Base-by-base conservation (phyloP, 2,329 filamentous ascomycete species). In the Chrysoporthe cubensis region DNA sequence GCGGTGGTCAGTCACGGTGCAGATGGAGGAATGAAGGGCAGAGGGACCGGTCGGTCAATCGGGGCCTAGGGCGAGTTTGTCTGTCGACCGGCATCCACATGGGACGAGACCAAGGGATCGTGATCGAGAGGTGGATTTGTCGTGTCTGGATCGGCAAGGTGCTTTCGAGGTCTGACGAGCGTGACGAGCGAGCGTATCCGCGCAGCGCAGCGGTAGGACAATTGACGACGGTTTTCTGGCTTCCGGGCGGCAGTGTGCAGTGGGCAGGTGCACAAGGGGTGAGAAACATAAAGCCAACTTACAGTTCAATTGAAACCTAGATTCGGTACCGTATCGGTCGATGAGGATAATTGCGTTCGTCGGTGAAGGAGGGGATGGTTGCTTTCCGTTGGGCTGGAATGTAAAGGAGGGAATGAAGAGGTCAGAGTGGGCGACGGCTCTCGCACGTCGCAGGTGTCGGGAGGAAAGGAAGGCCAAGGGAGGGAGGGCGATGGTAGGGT, bases 401-500 rank as follows among this genome's bases (percentile, higher is more conserved):
- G 68, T 64, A 70, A 70, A 68, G 68, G 62, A 70, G 66, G 66
- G 68, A 70, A 70, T 66, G 67, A 69, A 57, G 67, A 69, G 44
- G 67, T 64, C 64, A 57, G 54, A 57, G 34, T 40, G 59, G 68
- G 34, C 64, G 64, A 66, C 67, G 52, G 34, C 46, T 59, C 57
- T 60, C 60, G 60, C 46, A 52, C 46, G 60, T 46, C 18, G 52
- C 18, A 48, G 42, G 18, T 37, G 52, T 43, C 42, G 62, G 37
- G 52, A 21, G 46, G 44, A 37, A 50, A 64, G 46, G 48, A 42
- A 52, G 61, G 32, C 61, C n/a, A 54, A 43, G 46, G 61, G 61
- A 63, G 48, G 32, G 46, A 46, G 44, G 26, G 43, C 14, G 60
- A 21, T 18, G 56, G 56, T 42, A 58, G 56, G 57, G 18, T 42